These are phyloP conservation scores for Serendipita sp. DNA, from an alignment of 768 basidiomycete genomes.

Conservation along the genomic window DNA sequence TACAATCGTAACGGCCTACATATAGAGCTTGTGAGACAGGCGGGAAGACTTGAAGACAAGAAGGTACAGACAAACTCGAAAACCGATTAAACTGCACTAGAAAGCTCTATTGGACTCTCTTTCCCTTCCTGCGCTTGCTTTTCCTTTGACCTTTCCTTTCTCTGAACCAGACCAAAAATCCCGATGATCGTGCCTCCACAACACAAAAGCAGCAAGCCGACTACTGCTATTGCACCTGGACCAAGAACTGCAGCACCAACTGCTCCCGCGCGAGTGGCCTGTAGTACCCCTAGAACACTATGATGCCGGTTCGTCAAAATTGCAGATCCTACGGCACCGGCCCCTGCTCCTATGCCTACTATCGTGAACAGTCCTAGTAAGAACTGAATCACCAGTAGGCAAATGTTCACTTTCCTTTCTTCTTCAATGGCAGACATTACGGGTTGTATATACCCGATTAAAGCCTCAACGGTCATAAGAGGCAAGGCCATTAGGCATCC, in stretches of 20 bases:
- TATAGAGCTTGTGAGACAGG: too few species aligned
- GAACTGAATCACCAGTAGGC: neutral
- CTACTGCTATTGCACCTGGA: neutral
- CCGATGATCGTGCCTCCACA: neutral
- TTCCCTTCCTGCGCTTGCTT: neutral
- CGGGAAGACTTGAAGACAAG: too few species aligned
- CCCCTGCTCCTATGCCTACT: neutral
- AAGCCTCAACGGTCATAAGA: neutral
- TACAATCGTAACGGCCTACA: too few species aligned
- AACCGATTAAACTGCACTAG: too few species aligned
- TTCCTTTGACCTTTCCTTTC: neutral
- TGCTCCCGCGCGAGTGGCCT: slow-evolving; percentile 1
- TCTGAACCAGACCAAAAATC: neutral
- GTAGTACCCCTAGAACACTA: neutral
- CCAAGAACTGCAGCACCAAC: neutral
- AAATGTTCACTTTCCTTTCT: neutral
- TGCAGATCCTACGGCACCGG: neutral
- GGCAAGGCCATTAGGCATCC: neutral
- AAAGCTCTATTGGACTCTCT: neutral
- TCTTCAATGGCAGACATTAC: neutral
- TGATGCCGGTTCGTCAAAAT: neutral
- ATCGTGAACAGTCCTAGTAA: neutral
- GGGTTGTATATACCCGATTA: neutral
- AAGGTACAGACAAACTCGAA: too few species aligned
- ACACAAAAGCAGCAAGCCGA: neutral